Evolutionary conservation across 2,329 filamentous ascomycete genomes (phyloP), one percentile per base, ranked within the genome.

Genomic region (Diplodia mutila): DNA sequence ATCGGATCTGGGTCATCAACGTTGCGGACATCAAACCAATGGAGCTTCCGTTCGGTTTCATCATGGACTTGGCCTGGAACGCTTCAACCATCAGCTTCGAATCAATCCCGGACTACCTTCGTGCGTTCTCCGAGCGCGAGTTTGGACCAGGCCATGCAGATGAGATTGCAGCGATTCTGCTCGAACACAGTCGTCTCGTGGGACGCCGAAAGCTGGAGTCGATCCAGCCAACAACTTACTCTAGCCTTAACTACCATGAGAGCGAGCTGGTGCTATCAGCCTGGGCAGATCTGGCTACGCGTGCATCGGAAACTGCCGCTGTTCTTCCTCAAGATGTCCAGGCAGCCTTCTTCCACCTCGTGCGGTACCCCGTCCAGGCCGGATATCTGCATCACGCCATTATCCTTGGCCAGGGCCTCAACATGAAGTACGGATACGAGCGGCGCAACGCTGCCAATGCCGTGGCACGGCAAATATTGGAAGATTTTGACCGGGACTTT

Each of bases 271-370:
- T 72, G 0, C 53, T 70, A 1, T 63, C 39, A 0, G n/a, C 67
- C 34, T 73, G 71, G 71, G 46, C 11, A 34, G 9, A 25, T 8
- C 61, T 73, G 11, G 59, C 61, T 6, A 29, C 67, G 14, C 27
- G 59, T 11, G 66, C 67, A 2, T 67, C 68, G 29, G 23, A 37
- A 7, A 23, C 72, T 2, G 34, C 61, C 14, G 49, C 61, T 3
- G 73, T 77, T 34, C 76, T 90, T 3, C 79, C 81, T 8, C 74
- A 78, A 12, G 79, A 76, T 1, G 74, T 79, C 7, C 81, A 85
- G 72, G 78, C 87, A 1, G 82, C 88, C 1, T 90, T 85, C 72
- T 89, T 86, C 75, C 81, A 89, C 73, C 82, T 86, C 69, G 80
- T 89, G 4, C 80, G 86, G 5, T 85, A 89, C 67, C 86, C 87